phyloP scores from a whole-genome alignment of 306 rosid species.

The Morella rubra region DNA sequence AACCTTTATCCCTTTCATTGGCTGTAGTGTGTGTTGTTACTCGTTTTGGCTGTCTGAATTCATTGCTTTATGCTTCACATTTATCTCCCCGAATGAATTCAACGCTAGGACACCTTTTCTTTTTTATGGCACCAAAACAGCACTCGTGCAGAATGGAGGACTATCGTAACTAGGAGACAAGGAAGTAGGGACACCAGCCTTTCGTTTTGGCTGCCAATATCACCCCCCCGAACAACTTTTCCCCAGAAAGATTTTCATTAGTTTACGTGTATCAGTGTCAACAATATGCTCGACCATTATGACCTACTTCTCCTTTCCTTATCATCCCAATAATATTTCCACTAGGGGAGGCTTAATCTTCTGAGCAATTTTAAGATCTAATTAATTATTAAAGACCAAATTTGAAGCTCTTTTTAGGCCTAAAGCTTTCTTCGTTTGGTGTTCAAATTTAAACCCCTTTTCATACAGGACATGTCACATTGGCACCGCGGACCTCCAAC shows the following conservation, averaged over 20 bases:
- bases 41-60: no score
- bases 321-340: not conserved
- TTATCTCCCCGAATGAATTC: not conserved
- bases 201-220: constrained; percentile 46
- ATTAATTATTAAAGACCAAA: constrained; percentile 11
- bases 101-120: not conserved
- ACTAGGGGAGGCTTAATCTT: constrained; percentile 27
- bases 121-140: constrained; percentile 31
- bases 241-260: constrained; percentile 29
- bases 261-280: constrained; percentile 32
- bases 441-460: not conserved
- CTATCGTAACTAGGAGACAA: constrained; percentile 38
- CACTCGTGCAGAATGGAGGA: constrained; percentile 36
- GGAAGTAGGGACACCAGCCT: constrained; percentile 41
- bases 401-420: constrained; percentile 5
- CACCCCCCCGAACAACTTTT: constrained; percentile 47
- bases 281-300: constrained; percentile 39
- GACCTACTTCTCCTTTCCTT: constrained; percentile 35
- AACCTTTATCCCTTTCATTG: no score
- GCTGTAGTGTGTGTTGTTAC: no score
- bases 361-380: not conserved
- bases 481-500: constrained; percentile 27
- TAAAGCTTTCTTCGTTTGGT: not conserved
- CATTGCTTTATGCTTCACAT: not conserved
- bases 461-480: not conserved